Evolutionary conservation across 352 stramenopile species (phyloP), one percentile per base, ranked within the genome.

Genomic region (Phytophthora capsici): DNA sequence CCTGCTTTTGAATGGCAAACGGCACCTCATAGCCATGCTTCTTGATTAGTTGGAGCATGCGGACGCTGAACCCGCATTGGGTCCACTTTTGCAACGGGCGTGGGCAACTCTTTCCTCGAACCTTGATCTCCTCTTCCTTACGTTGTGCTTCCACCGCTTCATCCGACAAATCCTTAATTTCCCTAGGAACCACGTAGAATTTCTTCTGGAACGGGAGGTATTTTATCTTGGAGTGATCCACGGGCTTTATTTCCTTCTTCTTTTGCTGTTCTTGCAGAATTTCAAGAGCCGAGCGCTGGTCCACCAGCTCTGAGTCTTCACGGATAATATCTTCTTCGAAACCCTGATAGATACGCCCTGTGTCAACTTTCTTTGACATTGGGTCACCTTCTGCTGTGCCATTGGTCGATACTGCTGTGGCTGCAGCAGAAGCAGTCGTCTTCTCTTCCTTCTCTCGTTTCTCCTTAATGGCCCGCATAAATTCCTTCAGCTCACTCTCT

Each of bases 141-240:
- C 85, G 88, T 32, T 93, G 78, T 17, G 67, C 62, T 40, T 88
- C 82, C 4, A 96, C 78, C 52, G 98, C 82, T 34, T 97, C 87
- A 6, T 94, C 83, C 1, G 87, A 88, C 45, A 99, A 74, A 22
- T 82, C 74, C 30, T 94, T 94, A 55, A 99, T 89, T 37, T 95
- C 89, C 43, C 93, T 91, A 13, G 97, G 97, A 16, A 98, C 89
- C 14, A 99, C 93, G 67, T 99, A 99, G 32, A 99, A 97, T 68
- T 99, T 99, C 84, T 99, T 99, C 46, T 98, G 90, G 65, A 99
- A 98, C 8, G 88, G 63, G 13, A 99, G 75, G 66, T 99, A 99
- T 30, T 98, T 93, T 19, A 99, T 91, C 63, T 90, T 84, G 5
- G 78, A 84, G 72, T 99, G 98, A 75, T 99, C 97, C 6, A 99